Evolutionary conservation across 768 basidiomycete species (phyloP), one percentile per base, ranked within the genome.

Genomic region (Suillus ampliporus): DNA sequence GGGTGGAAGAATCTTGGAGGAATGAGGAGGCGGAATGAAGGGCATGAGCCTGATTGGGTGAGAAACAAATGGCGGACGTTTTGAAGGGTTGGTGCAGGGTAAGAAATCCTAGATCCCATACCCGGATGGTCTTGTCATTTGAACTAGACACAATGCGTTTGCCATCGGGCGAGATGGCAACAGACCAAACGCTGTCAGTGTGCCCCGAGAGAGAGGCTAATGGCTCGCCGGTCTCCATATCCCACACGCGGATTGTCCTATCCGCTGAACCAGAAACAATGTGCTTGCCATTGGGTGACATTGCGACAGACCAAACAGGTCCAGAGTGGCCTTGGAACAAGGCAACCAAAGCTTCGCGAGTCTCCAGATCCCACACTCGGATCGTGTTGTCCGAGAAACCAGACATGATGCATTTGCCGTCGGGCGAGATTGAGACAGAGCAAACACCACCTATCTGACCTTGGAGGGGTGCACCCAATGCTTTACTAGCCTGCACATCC

Each of bases 381-480:
- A 31, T 35, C 5, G 52, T 53, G 0, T 8, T 21, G 21, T 53
- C 52, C 0, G 2, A 1, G 13, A 40, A 53, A 23, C 60, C 60
- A 26, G 60, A 61, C 11, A 57, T 53, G 21, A 58, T 41, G 31
- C 8, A 10, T 41, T 38, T 14, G 0, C 52, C 37, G 14, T 61
- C 52, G 4, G 60, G 52, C 4, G 60, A 57, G 17, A 60, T 31
- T 28, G 60, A 52, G 14, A 61, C 53, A 10, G 52, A 57, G 17
- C 1, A 3, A 15, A 61, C 11, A 2, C 1, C 1, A 14, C 34
- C 5, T 6, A 4, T 28, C 19, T 65, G 64, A 5, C 56, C 64
- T 40, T 8, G 13, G 37, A 65, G 64, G 2, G 63, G 68, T 2
- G 65, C 67, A 53, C 41, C 53, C 59, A 74, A 50, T 10, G 66